These are phyloP conservation scores for Saprolegnia parasitica DNA, from an alignment of 352 stramenopile genomes.

Conservation along the genomic window DNA sequence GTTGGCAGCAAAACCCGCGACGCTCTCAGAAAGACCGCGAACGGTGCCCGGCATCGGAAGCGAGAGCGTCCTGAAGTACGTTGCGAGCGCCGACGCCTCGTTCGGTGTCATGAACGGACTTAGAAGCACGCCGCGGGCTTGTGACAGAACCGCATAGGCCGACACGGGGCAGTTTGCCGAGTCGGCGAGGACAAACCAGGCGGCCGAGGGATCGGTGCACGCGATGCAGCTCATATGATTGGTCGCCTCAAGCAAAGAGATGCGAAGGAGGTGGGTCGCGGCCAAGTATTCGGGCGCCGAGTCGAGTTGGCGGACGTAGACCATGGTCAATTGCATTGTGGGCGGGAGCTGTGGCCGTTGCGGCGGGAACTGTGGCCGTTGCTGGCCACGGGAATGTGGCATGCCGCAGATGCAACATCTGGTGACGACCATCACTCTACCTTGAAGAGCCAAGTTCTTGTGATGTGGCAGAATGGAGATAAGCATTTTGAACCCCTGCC, in stretches of 20 bases:
- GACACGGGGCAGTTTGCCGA: conserved; percentile 6
- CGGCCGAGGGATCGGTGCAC: not conserved
- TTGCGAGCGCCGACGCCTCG: conserved; percentile 1
- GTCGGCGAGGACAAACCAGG: not conserved
- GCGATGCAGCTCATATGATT: conserved; percentile 20
- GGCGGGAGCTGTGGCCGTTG: not conserved
- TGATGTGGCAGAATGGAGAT: not conserved
- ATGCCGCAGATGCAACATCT: not conserved
- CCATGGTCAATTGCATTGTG: conserved; percentile 4
- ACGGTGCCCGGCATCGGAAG: not conserved
- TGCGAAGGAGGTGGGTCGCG: not conserved
- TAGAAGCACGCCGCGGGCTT: conserved; percentile 7
- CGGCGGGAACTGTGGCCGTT: not conserved
- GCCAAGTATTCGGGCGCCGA: not conserved
- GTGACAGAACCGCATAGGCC: conserved; percentile 2
- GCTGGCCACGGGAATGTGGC: not conserved
- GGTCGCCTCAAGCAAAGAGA: not conserved
- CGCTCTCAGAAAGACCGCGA: not conserved
- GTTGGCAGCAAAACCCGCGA: not conserved
- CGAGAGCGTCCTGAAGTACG: not conserved
- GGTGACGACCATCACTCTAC: not conserved
- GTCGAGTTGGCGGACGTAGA: not conserved
- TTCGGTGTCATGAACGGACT: conserved; percentile 8
- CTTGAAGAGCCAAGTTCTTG: not conserved
- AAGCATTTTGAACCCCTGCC: no score